Conservation (phyloP, 345 rosid species). For the Brassica cretica region DNA sequence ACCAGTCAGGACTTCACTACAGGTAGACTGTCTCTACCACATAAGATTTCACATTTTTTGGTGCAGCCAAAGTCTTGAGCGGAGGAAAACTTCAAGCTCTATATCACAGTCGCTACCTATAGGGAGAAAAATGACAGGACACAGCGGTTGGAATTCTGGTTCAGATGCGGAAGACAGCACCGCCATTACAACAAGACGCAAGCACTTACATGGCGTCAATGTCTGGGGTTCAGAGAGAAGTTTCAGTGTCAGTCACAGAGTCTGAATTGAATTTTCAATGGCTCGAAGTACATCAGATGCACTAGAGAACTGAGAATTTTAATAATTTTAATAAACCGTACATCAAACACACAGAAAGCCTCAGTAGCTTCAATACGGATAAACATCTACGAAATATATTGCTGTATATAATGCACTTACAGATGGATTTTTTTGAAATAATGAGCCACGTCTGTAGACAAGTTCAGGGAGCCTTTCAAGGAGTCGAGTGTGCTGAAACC, state of each 20-base stretch:
- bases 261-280: slow-evolving; percentile 72
- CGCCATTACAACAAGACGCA: slow-evolving; percentile 72
- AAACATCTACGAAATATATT: no score
- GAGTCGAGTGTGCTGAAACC: slow-evolving; percentile 71
- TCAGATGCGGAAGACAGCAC: slow-evolving; percentile 74
- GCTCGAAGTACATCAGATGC: slow-evolving; percentile 73
- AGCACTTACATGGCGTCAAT: slow-evolving; percentile 63
- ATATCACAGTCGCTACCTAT: no score
- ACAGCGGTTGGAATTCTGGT: slow-evolving; percentile 88
- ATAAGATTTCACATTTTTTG: no score
- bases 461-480: slow-evolving; percentile 83
- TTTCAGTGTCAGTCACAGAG: slow-evolving; percentile 49
- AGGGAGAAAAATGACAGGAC: no score
- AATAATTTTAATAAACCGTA: no score
- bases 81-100: no score
- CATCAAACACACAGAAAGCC: no score
- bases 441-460: slow-evolving; percentile 65
- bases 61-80: no score
- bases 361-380: no score
- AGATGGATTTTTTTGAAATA: slow-evolving; percentile 62
- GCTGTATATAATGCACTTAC: slow-evolving; percentile 53
- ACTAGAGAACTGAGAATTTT: no score
- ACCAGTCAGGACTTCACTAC: no score
- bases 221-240: slow-evolving; percentile 50
- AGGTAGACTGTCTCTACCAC: no score